phyloP scores from a whole-genome alignment of 805 yeast genomes.

The Candida silvatica region DNA sequence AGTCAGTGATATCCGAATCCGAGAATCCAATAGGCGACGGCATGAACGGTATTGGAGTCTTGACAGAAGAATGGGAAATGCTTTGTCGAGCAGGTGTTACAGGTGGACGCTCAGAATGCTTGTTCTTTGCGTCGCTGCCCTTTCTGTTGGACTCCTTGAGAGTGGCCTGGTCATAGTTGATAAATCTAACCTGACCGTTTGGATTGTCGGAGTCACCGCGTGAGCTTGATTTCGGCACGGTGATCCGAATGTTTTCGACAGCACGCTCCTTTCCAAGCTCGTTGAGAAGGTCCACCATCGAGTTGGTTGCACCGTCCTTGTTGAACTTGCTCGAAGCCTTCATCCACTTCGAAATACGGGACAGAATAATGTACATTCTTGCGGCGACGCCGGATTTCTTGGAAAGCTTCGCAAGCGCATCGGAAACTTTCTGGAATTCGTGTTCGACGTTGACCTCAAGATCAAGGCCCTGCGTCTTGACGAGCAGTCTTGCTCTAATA shows the following conservation, averaged over 20 bases:
- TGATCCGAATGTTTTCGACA: conserved; percentile 25
- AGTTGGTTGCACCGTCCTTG: conserved; percentile 43
- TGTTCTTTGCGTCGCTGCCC: too few relatives aligned
- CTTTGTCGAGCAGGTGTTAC: too few relatives aligned
- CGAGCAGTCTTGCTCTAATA: conserved; percentile 36
- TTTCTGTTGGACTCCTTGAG: too few relatives aligned
- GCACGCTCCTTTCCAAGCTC: conserved; percentile 45
- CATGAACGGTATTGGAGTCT: conserved; percentile 7
- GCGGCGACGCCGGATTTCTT: conserved; percentile 23
- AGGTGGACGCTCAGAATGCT: too few relatives aligned
- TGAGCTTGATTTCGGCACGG: conserved; percentile 21
- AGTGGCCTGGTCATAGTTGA: conserved; percentile 17
- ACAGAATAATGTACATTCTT: conserved; percentile 26
- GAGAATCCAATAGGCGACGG: conserved; percentile 26
- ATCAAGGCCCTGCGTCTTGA: conserved; percentile 31
- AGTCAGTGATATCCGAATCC: conserved; percentile 6
- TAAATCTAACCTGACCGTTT: too few relatives aligned
- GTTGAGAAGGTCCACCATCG: conserved; percentile 43
- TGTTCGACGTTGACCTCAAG: conserved; percentile 25
- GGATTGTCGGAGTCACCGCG: too few relatives aligned
- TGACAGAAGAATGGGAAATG: background rate
- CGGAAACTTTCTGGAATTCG: conserved; percentile 21
- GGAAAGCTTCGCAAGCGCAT: conserved; percentile 15
- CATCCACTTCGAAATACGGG: conserved; percentile 31
- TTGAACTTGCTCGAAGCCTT: conserved; percentile 28